Evolutionary conservation across 305 asterid species (phyloP), one percentile per base, ranked within the genome.

Genomic region (Solanum chacoense): DNA sequence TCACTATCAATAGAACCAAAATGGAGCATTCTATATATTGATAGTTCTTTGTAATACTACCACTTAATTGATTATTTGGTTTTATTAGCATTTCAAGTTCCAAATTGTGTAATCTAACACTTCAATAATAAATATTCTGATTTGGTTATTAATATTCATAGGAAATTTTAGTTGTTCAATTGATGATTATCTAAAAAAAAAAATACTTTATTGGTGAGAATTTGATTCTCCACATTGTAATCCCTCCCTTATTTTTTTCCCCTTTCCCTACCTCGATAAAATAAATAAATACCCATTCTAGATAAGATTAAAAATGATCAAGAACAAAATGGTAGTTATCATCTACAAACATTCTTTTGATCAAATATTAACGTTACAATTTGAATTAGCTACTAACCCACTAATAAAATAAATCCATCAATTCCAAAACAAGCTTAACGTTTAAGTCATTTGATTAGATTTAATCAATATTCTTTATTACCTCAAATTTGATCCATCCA

Each of bases 181-280:
- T 7, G 5, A 18, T 55, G 24, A 7, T 6, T 18, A 2, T 7
- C 2, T 11, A 3, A 9, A 40, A 40, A 37, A 40, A 40, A 40
- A 40, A 11, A 40, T 7, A 55, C 0, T 55, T 55, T 18, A 55
- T 55, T 16, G 65, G 0, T 7, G 65, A 55, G 24, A 0, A 55
- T 18, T 55, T 18, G 11, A 18, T 55, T 55, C 11, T 55, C 10
- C 11, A 2, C 67, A 55, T 55, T 7, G 1, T 55, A 55, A 55
- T 0, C 0, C 4, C 1, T 45, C 8, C 20, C 1, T 45, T 45
- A 14, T 45, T 14, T 45, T 40, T 14, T 4, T 1, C 1, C 3
- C 9, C 67, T 0, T 55, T 55, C 0, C 2, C 11, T 18, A 18
- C 2, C 10, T 55, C 5, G 24, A 3, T 22, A 55, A 20, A 59